Conservation (phyloP, 2,329 filamentous ascomycete genomes). For the Xylaria sp. region DNA sequence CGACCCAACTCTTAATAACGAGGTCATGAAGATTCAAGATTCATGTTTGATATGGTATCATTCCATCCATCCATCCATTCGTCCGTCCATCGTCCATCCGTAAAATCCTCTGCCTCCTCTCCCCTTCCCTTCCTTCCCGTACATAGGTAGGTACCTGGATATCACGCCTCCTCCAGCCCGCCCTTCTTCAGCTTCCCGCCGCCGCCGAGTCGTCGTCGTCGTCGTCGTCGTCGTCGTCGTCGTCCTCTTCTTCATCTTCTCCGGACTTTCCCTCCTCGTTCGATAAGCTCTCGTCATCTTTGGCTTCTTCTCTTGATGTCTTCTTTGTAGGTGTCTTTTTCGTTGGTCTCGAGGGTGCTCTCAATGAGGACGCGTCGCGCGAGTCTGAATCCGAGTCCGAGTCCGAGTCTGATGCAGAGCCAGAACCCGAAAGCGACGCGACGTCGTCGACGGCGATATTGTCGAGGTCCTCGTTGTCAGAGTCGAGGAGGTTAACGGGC, state of each 20-base stretch:
- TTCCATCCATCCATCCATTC: constrained; percentile 5
- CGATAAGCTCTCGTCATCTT: too few species aligned
- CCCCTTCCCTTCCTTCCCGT: constrained; percentile 9
- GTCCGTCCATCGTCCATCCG: background rate
- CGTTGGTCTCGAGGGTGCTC: constrained; percentile 34
- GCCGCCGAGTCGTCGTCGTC: constrained; percentile 48
- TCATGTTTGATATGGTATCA: constrained; percentile 22
- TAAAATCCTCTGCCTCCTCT: background rate
- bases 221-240: constrained; percentile 43
- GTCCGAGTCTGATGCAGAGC: constrained; percentile 40
- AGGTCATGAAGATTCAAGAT: constrained; percentile 15
- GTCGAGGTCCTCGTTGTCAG: constrained; percentile 59
- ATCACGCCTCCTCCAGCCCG: constrained; percentile 59
- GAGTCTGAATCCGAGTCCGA: constrained; percentile 42
- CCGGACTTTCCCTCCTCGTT: constrained; percentile 28
- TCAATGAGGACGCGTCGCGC: constrained; percentile 35
- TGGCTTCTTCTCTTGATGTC: constrained; percentile 26
- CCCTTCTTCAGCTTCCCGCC: constrained; percentile 63
- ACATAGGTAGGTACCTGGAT: too few species aligned
- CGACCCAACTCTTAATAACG: constrained; percentile 33
- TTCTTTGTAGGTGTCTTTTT: constrained; percentile 31
- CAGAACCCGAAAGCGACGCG: constrained; percentile 36
- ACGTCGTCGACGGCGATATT: constrained; percentile 56
- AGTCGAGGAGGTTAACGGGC: constrained; percentile 58
- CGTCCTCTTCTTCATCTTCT: constrained; percentile 36